Percentiles rank a stretch among this genome's conserved stretches.
phyloP scores from a whole-genome alignment of 1,284 basidiomycete genomes.

The Coniferiporia weirii region DNA sequence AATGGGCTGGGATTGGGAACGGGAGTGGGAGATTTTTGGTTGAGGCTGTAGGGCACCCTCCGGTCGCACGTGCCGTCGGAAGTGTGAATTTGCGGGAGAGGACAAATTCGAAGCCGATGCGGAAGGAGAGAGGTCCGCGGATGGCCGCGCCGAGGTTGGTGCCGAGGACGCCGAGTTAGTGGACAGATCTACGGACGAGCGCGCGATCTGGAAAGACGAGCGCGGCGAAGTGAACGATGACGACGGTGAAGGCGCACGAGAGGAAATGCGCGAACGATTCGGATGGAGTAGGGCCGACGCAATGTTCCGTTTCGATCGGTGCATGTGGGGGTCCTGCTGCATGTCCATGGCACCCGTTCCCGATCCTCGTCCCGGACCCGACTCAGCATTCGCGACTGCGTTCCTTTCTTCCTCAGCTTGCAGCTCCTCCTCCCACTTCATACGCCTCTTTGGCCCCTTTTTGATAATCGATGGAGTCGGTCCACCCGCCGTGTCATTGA shows the following conservation, averaged over 20 bases:
- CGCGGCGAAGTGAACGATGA: conserved; percentile 26
- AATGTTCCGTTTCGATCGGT: conserved; percentile 25
- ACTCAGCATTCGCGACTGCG: conserved; percentile 21
- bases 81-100: neutral
- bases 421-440: conserved; percentile 19
- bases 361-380: conserved; percentile 1
- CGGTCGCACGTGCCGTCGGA: neutral
- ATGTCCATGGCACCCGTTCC: neutral
- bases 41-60: neutral
- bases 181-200: conserved; percentile 21
- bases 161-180: conserved; percentile 8
- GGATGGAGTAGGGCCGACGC: conserved; percentile 26
- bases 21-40: conserved; percentile 14
- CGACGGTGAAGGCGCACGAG: neutral
- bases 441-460: conserved; percentile 15
- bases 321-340: neutral
- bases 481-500: conserved; percentile 24
- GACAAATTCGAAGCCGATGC: conserved; percentile 8
- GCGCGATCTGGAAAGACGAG: conserved; percentile 34
- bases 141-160: conserved; percentile 1
- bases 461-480: conserved; percentile 16
- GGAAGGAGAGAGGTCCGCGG: conserved; percentile 4
- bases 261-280: conserved; percentile 12
- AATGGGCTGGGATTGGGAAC: conserved; percentile 18
- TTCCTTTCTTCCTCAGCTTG: conserved; percentile 20